A percentile compares a stretch with the other conserved stretches of the same genome.
phyloP scores from a whole-genome alignment of 176 grass and related monocot species.

The Carex parvula region DNA sequence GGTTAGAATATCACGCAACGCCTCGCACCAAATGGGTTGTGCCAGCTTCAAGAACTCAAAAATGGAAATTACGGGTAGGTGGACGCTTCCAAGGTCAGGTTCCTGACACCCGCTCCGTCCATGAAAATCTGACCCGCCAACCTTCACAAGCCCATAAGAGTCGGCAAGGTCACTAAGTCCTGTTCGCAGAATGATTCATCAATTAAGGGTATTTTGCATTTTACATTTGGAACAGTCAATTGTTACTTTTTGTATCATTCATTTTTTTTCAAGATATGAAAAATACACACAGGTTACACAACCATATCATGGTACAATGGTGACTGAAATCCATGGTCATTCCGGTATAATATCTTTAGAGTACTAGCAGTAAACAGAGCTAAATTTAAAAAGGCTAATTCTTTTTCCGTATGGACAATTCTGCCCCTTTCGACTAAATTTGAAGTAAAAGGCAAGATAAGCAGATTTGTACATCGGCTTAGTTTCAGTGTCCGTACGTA shows the following conservation, averaged over 20 bases:
- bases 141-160: slow-evolving; percentile 55
- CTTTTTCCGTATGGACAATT: not conserved
- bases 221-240: not conserved
- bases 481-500: not conserved
- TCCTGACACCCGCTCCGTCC: slow-evolving; percentile 52
- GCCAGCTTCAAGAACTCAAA: slow-evolving; percentile 54
- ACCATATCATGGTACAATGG: too few species aligned
- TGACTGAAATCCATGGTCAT: not conserved
- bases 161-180: slow-evolving; percentile 59
- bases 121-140: slow-evolving; percentile 82
- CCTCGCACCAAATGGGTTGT: slow-evolving; percentile 54
- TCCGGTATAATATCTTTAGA: not conserved
- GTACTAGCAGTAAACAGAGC: not conserved
- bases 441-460: not conserved
- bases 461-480: not conserved
- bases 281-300: too few species aligned
- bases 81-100: slow-evolving; percentile 56
- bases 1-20: slow-evolving; percentile 40
- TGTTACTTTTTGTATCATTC: not conserved
- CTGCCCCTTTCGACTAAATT: not conserved
- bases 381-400: not conserved
- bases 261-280: too few species aligned
- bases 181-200: slow-evolving; percentile 19
- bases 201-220: not conserved
- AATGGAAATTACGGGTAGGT: slow-evolving; percentile 47